These are phyloP conservation scores for Diophrys sp. DNA, from an alignment of 73 alveolate genomes.

Conservation along the genomic window DNA sequence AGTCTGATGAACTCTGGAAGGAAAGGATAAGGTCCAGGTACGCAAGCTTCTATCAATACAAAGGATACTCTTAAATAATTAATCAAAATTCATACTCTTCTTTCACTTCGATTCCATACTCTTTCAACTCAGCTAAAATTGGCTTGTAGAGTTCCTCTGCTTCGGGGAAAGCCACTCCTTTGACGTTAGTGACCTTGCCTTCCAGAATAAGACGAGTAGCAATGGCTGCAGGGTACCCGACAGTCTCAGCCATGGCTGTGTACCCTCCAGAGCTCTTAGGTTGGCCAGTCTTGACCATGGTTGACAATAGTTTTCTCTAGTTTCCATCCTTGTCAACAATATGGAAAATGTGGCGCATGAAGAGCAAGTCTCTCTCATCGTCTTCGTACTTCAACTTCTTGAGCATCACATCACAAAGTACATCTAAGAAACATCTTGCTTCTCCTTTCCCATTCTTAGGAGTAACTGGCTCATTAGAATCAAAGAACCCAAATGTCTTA, in stretches of 20 bases:
- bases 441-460: conserved; percentile 20
- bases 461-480: conserved; percentile 2
- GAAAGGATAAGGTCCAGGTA: too few relatives aligned
- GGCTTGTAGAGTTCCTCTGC: conserved; percentile 56
- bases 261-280: conserved; percentile 46
- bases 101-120: conserved; percentile 37
- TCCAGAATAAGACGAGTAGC: conserved; percentile 66
- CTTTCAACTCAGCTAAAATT: conserved; percentile 41
- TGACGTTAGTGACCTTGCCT: conserved; percentile 38
- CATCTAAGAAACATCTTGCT: conserved; percentile 51
- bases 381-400: conserved; percentile 53
- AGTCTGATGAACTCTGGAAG: too few relatives aligned
- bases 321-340: conserved; percentile 53
- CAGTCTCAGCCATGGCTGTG: conserved; percentile 78
- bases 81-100: conserved; percentile 41
- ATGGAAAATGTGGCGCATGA: conserved; percentile 73
- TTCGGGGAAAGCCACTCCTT: conserved; percentile 68
- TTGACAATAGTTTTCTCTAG: conserved; percentile 50
- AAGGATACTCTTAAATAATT: too few relatives aligned
- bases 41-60: too few relatives aligned
- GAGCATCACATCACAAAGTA: conserved; percentile 60
- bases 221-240: conserved; percentile 81
- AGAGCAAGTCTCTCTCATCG: conserved; percentile 74
- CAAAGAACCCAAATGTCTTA: conserved; percentile 49
- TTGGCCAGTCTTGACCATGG: conserved; percentile 68